phyloP scores from a whole-genome alignment of 1,284 basidiomycete species.

The Meripilus lineatus region DNA sequence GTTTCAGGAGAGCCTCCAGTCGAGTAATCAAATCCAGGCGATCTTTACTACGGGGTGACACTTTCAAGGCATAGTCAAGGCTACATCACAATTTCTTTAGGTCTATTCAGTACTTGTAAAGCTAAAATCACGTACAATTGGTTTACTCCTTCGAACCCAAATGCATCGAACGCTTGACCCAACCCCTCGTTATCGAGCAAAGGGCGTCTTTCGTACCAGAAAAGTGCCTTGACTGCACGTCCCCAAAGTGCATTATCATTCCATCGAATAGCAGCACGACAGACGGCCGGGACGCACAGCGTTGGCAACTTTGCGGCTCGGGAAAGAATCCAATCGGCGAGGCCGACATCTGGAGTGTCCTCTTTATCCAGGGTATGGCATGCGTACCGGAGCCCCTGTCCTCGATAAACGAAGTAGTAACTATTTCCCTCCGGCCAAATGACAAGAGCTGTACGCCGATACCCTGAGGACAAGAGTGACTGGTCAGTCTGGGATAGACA shows the following conservation, averaged over 20 bases:
- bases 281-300: neutral
- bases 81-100: too few species aligned
- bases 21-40: too few species aligned
- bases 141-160: too few species aligned
- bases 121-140: too few species aligned
- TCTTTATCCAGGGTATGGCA: constrained; percentile 5
- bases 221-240: neutral
- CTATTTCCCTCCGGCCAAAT: constrained; percentile 25
- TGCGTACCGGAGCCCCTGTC: too few species aligned
- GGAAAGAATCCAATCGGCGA: constrained; percentile 9
- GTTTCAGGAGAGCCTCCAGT: too few species aligned
- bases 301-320: neutral
- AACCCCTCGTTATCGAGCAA: too few species aligned
- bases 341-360: constrained; percentile 2
- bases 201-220: too few species aligned
- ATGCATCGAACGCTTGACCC: too few species aligned
- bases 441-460: constrained; percentile 37
- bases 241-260: constrained; percentile 4
- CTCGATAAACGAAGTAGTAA: constrained; percentile 10
- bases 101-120: too few species aligned
- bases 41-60: too few species aligned
- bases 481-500: neutral
- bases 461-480: constrained; percentile 26
- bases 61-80: too few species aligned
- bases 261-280: constrained; percentile 2